Evolutionary conservation across 2,329 filamentous ascomycete species (phyloP).

Genomic region (Sporothrix globosa): DNA sequence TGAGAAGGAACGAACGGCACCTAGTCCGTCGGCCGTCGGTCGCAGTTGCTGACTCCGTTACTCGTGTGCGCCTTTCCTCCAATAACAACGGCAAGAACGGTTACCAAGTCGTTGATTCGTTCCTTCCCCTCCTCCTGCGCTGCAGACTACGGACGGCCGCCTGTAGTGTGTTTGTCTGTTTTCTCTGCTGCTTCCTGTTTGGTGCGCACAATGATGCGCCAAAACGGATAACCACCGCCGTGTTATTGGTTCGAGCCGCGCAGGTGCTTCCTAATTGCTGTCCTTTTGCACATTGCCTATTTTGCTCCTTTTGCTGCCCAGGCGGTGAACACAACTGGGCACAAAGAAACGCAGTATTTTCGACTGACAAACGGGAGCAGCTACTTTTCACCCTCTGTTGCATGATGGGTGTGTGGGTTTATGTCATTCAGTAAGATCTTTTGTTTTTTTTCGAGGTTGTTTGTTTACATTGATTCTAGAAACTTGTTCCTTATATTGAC

Average conservation of each 20-base stretch:
- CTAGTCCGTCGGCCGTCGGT: neutral
- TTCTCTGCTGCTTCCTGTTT: too few species aligned
- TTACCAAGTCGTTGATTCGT: neutral
- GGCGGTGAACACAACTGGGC: neutral
- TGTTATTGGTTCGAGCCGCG: slow-evolving; percentile 23
- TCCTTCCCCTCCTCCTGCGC: neutral
- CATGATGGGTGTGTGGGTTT: neutral
- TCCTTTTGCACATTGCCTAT: neutral
- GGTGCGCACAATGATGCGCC: neutral
- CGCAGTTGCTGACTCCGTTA: slow-evolving; percentile 18
- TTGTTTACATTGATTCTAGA: neutral
- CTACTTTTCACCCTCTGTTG: neutral
- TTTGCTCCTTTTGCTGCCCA: neutral
- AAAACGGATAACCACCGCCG: slow-evolving; percentile 12
- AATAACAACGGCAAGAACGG: neutral
- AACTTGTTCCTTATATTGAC: neutral
- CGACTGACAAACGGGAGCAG: too few species aligned
- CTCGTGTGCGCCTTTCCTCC: neutral
- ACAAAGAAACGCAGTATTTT: neutral
- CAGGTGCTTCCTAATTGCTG: neutral
- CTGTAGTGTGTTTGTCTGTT: neutral
- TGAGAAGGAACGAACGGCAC: neutral
- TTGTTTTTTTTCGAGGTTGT: neutral
- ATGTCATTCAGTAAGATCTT: too few species aligned
- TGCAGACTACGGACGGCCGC: too few species aligned